Conservation (phyloP, 345 rosid species). For the Carallia brachiata region DNA sequence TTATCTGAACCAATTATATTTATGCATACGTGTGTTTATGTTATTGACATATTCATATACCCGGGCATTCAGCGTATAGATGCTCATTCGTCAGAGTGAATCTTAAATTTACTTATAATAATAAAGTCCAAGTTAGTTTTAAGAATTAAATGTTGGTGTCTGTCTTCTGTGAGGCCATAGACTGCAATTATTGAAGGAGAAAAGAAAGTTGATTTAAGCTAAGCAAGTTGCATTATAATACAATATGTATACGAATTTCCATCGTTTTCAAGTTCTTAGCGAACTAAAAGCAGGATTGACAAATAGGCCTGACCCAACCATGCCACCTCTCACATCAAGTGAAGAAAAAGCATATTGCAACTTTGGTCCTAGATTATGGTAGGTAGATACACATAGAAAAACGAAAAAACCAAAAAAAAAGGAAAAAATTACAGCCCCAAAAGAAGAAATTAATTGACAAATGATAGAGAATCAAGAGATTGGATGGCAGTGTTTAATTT, state of each 20-base stretch:
- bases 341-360: neutral
- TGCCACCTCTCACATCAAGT: no score
- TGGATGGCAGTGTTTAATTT: neutral
- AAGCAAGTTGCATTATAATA: no score
- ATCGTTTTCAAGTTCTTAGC: neutral
- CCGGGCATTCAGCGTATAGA: no score
- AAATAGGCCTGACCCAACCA: neutral
- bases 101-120: no score
- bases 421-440: neutral
- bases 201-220: neutral
- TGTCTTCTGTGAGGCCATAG: no score
- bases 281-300: neutral
- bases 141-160: no score
- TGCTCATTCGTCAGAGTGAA: no score
- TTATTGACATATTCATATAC: no score
- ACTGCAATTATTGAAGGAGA: neutral
- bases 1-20: no score
- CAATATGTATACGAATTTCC: neutral
- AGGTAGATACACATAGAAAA: neutral
- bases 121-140: no score
- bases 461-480: no score
- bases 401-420: neutral
- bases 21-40: no score
- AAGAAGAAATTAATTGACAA: neutral
- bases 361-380: neutral